Percentiles rank a stretch among this genome's conserved stretches.
These are phyloP conservation scores for Fusarium sp. DNA, from an alignment of 2,329 filamentous ascomycete species.

Conservation along the genomic window DNA sequence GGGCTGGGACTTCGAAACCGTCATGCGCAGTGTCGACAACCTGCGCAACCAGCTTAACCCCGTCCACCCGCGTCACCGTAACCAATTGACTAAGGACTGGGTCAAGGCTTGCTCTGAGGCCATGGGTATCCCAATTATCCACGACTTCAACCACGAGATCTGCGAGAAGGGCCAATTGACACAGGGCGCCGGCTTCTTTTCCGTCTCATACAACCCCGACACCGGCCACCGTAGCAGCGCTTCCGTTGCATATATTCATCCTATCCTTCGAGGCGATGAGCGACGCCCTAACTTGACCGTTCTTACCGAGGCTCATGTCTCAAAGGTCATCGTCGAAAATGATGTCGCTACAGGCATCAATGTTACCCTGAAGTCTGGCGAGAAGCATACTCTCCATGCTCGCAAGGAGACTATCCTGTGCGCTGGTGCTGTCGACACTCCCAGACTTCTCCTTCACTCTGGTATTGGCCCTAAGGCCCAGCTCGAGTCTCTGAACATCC, in stretches of 20 bases:
- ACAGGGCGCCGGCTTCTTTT: constrained; percentile 89
- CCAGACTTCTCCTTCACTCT: constrained; percentile 71
- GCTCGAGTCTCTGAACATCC: constrained; percentile 65
- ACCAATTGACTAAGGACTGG: constrained; percentile 94
- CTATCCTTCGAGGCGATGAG: constrained; percentile 86
- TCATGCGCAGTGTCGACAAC: constrained; percentile 85
- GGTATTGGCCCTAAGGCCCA: constrained; percentile 68
- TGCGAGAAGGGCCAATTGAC: constrained; percentile 77
- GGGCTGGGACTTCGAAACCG: constrained; percentile 88
- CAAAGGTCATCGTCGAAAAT: constrained; percentile 78
- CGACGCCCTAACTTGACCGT: constrained; percentile 85
- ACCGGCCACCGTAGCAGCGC: constrained; percentile 86
- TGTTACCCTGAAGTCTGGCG: constrained; percentile 69
- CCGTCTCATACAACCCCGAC: constrained; percentile 90
- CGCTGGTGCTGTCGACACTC: constrained; percentile 85
- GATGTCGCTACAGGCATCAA: constrained; percentile 80
- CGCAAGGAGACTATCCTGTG: constrained; percentile 83
- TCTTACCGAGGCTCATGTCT: constrained; percentile 89
- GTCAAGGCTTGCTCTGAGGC: constrained; percentile 82
- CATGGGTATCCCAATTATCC: constrained; percentile 82
- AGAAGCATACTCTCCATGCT: constrained; percentile 68
- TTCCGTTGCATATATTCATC: constrained; percentile 92
- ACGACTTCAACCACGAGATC: constrained; percentile 91
- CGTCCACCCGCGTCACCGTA: constrained; percentile 85
- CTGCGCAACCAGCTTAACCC: constrained; percentile 92